A percentile compares a stretch with the other conserved stretches of the same genome.
phyloP scores from a whole-genome alignment of 495 filamentous ascomycete genomes.

The Cercophora samala region DNA sequence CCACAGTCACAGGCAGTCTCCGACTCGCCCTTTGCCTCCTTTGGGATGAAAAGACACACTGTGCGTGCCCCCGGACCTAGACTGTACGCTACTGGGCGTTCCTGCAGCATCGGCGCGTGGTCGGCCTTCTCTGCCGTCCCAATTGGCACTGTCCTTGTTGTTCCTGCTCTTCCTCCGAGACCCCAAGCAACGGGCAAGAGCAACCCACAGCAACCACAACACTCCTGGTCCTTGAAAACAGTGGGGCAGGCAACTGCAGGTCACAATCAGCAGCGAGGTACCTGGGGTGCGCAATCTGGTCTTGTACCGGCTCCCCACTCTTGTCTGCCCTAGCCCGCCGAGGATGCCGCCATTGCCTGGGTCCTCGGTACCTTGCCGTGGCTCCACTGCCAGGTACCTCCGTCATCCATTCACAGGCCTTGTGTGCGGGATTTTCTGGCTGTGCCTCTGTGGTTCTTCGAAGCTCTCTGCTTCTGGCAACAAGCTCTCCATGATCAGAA shows the following conservation, averaged over 20 bases:
- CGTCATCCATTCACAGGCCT: conserved; percentile 7
- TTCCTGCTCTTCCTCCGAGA: conserved; percentile 18
- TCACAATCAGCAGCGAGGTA: conserved; percentile 30
- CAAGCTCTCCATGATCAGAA: neutral
- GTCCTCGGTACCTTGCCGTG: conserved; percentile 28
- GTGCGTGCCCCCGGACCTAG: conserved; percentile 13
- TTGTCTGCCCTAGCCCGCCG: conserved; percentile 10
- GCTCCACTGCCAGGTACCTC: conserved; percentile 28
- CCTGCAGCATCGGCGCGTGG: conserved; percentile 19
- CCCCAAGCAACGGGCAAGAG: conserved; percentile 22
- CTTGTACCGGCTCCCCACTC: conserved; percentile 28
- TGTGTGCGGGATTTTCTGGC: conserved; percentile 40
- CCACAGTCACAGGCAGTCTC: too few relatives aligned
- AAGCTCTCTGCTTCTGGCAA: conserved; percentile 6
- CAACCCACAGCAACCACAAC: conserved; percentile 9
- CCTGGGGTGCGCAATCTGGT: conserved; percentile 25
- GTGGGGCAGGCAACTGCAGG: conserved; percentile 29
- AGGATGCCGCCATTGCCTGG: conserved; percentile 17
- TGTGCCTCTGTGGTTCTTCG: conserved; percentile 19
- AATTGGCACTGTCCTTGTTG: conserved; percentile 28
- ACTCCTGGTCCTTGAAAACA: conserved; percentile 17
- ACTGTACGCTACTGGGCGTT: neutral
- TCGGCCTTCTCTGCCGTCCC: conserved; percentile 22
- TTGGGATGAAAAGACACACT: conserved; percentile 16
- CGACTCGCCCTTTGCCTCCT: neutral